Base-by-base conservation (phyloP, 345 rosid genomes). In the Anastatica hierochuntica region DNA sequence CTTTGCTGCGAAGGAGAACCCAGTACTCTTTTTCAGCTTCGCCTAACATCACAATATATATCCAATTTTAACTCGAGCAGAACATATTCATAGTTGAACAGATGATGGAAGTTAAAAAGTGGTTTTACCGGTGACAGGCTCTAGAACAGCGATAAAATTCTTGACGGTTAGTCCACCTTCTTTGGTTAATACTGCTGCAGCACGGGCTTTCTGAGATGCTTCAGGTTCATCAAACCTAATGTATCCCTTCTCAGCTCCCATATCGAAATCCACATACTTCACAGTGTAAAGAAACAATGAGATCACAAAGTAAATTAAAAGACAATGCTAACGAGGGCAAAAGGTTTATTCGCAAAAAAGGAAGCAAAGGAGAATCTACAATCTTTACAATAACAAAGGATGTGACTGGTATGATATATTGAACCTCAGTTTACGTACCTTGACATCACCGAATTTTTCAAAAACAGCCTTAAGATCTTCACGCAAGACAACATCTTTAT, bases 161-260 rank as follows among this genome's bases (percentile, higher is more conserved):
- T 92, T 92, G 72, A 88, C 90, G 0, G 60, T 10, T 37, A 92
- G 55, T 20, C 97, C 98, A 19, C 79, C 95, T 75, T 85, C 94
- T 65, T 81, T 62, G 37, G 97, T 76, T 54, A 92, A 72, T 44
- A 81, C 97, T 27, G 97, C 97, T 38, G 90, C 98, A 45, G 95
- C 94, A 29, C 98, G 90, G 50, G 97, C 97, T 52, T 85, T 92
- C 62, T 85, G 97, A 30, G 88, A 81, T 66, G 74, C 94, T 72
- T 92, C 97, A 40, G 97, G 85, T 67, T 68, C 74, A 49, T 88
- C 95, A 64, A 85, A 92, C 70, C 98, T 62, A 56, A 88, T 59
- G 60, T 76, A 80, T 35, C 98, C 98, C 0, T 83, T 75, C 18
- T 72, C 72, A 4, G 77, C 90, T 72, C 98, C 98, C 62, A 83